phyloP scores from a whole-genome alignment of 164 flowering plant genomes.

The Magnolia officinalis region DNA sequence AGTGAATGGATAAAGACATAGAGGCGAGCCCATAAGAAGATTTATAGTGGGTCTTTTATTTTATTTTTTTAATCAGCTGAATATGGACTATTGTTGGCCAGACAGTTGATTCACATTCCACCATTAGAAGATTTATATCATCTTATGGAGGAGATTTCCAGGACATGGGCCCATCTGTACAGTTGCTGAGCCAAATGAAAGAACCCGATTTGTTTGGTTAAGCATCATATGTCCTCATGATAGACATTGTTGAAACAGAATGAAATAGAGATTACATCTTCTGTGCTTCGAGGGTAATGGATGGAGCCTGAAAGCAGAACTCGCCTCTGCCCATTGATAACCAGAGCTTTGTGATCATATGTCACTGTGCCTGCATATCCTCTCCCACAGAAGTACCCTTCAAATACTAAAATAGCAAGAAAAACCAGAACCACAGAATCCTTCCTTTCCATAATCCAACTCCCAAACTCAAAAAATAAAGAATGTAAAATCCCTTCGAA shows the following conservation, averaged over 20 bases:
- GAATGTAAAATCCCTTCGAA: not conserved
- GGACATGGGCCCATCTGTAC: not conserved
- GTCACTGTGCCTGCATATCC: constrained; percentile 33
- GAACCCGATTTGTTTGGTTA: too few species aligned
- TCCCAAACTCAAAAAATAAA: not conserved
- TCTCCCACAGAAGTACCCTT: constrained; percentile 4
- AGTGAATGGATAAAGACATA: not conserved
- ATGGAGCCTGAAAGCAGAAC: constrained; percentile 58
- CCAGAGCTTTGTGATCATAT: constrained; percentile 56
- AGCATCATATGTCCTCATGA: not conserved
- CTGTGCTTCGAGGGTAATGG: constrained; percentile 65
- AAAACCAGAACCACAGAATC: constrained; percentile 1
- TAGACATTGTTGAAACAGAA: not conserved
- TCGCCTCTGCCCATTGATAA: constrained; percentile 58
- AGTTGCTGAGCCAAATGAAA: not conserved
- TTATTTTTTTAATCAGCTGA: too few species aligned
- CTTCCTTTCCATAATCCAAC: constrained; percentile 15
- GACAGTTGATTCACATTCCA: too few species aligned
- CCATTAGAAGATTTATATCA: too few species aligned
- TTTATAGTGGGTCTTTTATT: not conserved
- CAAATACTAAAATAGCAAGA: constrained; percentile 14
- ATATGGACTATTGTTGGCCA: too few species aligned
- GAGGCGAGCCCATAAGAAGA: not conserved
- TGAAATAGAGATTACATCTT: constrained; percentile 36
- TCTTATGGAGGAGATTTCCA: too few species aligned